Conservation (phyloP, 2,329 filamentous ascomycete species). For the Orbilia ellipsospora region DNA sequence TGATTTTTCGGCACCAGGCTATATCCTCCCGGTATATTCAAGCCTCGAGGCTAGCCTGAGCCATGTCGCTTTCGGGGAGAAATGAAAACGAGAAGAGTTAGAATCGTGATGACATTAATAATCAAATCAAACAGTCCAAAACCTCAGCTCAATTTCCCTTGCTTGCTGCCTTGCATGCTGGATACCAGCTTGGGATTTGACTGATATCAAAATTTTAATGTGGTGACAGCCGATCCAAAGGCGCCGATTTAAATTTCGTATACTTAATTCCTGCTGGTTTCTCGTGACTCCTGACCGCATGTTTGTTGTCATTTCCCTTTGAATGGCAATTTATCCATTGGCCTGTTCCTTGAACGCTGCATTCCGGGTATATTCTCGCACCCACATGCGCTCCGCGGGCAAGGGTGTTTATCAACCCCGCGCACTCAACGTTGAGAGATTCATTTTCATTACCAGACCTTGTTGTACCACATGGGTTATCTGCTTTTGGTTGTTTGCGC, state of each 20-base stretch:
- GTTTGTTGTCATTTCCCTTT: constrained; percentile 25
- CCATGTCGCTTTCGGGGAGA: too few relatives aligned
- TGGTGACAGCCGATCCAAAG: background rate
- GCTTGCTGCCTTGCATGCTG: constrained; percentile 24
- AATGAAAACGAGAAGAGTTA: too few relatives aligned
- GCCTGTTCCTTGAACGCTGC: constrained; percentile 40
- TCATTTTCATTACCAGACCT: constrained; percentile 6
- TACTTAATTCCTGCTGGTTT: constrained; percentile 5
- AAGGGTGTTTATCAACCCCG: constrained; percentile 43
- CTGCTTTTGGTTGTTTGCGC: background rate
- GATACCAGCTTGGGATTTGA: constrained; percentile 4
- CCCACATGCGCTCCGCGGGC: constrained; percentile 32
- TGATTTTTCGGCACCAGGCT: background rate
- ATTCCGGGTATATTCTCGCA: constrained; percentile 47
- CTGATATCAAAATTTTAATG: background rate
- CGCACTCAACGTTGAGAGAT: constrained; percentile 23
- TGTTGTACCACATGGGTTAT: constrained; percentile 11
- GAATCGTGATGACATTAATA: too few relatives aligned
- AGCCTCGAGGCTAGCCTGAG: too few relatives aligned
- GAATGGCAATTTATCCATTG: constrained; percentile 37
- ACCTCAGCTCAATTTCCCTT: constrained; percentile 22
- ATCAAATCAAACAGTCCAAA: too few relatives aligned
- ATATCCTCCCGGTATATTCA: too few relatives aligned
- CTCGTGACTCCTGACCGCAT: constrained; percentile 25
- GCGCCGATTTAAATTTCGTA: constrained; percentile 1